These are phyloP conservation scores for Zymoseptoria brevis DNA, from an alignment of 2,329 filamentous ascomycete genomes.

Conservation along the genomic window DNA sequence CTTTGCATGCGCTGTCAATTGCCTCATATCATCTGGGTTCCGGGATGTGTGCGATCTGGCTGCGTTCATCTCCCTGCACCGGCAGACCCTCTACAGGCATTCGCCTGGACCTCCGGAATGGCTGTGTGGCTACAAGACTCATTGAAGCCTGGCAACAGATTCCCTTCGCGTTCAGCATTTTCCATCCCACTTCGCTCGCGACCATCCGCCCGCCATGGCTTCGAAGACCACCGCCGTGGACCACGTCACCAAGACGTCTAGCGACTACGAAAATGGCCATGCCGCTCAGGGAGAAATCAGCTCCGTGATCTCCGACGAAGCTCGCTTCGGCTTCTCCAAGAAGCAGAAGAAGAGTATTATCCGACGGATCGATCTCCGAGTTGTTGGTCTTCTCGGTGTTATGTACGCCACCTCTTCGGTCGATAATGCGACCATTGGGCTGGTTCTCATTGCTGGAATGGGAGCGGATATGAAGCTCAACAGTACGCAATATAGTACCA, in stretches of 20 bases:
- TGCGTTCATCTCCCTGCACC: background rate
- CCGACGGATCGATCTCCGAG: conserved; percentile 5
- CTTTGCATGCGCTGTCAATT: background rate
- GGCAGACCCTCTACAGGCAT: background rate
- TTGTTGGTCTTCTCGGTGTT: conserved; percentile 2
- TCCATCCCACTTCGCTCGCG: background rate
- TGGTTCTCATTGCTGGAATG: conserved; percentile 23
- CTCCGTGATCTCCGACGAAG: background rate
- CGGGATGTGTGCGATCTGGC: background rate
- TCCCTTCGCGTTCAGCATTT: background rate
- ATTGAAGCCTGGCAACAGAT: background rate
- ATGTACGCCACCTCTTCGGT: conserved; percentile 5
- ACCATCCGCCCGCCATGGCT: background rate
- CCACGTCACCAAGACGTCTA: background rate
- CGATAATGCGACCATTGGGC: conserved; percentile 19
- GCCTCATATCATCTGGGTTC: background rate
- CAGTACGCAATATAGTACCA: conserved; percentile 24
- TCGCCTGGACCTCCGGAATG: background rate
- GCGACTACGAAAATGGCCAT: background rate
- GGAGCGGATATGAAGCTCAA: conserved; percentile 10
- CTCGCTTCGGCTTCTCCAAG: background rate
- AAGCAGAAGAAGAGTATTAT: conserved; percentile 4
- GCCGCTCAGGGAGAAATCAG: background rate
- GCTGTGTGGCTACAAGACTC: background rate
- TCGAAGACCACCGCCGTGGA: background rate